Evolutionary conservation across 768 basidiomycete species (phyloP).

Genomic region (Tricholoma flavovirens): DNA sequence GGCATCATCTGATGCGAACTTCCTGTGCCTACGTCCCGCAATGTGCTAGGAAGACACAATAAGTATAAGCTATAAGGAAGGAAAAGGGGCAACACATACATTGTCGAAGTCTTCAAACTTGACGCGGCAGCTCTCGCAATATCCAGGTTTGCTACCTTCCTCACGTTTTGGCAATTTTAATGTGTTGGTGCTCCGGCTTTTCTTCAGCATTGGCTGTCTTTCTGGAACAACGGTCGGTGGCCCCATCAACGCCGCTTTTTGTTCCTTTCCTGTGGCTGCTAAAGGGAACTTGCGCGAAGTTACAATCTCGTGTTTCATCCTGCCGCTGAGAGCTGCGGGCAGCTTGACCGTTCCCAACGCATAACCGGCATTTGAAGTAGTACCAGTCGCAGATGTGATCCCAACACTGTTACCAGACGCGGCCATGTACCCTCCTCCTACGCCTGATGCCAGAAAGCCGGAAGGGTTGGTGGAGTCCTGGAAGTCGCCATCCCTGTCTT

Average conservation of each 20-base stretch:
- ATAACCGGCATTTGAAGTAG: conserved; percentile 60
- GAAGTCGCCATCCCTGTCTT: conserved; percentile 40
- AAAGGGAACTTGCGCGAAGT: conserved; percentile 52
- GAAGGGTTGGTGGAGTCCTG: conserved; percentile 61
- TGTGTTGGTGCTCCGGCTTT: conserved; percentile 79
- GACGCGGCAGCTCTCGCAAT: conserved; percentile 92
- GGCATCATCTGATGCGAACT: conserved; percentile 69
- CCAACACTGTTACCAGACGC: conserved; percentile 95
- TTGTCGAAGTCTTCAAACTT: conserved; percentile 85
- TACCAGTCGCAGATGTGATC: conserved; percentile 87
- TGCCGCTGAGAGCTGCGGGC: conserved; percentile 47
- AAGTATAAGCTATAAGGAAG: background rate
- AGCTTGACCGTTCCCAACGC: conserved; percentile 42
- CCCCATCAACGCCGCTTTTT: conserved; percentile 49
- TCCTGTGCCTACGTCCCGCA: conserved; percentile 64
- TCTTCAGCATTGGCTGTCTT: conserved; percentile 49
- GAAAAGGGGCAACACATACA: conserved; percentile 38
- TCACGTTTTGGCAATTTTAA: conserved; percentile 71
- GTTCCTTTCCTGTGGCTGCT: conserved; percentile 19
- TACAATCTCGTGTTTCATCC: conserved; percentile 58
- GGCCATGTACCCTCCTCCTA: conserved; percentile 58
- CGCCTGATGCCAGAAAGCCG: conserved; percentile 58
- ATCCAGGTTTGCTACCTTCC: conserved; percentile 88
- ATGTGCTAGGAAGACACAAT: conserved; percentile 53
- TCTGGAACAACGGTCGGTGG: conserved; percentile 59